Conservation (phyloP, 768 basidiomycete species). For the Agrocybe pediades region DNA sequence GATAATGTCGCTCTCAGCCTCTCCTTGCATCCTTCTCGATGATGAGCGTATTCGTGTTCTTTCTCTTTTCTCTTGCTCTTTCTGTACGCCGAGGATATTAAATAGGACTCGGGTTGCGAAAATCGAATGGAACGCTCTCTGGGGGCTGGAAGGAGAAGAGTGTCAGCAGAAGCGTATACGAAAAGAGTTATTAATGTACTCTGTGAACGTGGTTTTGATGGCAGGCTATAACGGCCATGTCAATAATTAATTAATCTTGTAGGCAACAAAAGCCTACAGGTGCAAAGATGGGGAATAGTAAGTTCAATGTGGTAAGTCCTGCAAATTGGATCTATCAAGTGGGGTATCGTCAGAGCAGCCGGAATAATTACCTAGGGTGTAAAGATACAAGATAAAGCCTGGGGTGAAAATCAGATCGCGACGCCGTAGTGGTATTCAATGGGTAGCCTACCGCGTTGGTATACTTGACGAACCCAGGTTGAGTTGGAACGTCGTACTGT, state of each 20-base stretch:
- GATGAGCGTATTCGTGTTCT: background rate
- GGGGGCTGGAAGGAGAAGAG: constrained; percentile 16
- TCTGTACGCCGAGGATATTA: constrained; percentile 19
- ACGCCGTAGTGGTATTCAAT: background rate
- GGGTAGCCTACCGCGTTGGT: constrained; percentile 15
- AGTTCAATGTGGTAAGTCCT: constrained; percentile 15
- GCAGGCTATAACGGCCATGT: background rate
- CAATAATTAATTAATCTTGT: background rate
- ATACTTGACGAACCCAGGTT: constrained; percentile 19
- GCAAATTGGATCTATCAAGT: background rate
- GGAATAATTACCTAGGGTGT: constrained; percentile 6
- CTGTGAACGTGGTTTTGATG: constrained; percentile 8
- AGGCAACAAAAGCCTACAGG: constrained; percentile 1
- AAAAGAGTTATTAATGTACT: background rate
- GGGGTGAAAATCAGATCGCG: background rate
- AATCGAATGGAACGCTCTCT: constrained; percentile 30
- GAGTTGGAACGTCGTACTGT: constrained; percentile 13
- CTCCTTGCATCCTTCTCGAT: background rate
- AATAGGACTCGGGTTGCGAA: constrained; percentile 32
- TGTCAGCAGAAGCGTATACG: background rate
- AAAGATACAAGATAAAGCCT: constrained; percentile 8
- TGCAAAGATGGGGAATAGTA: constrained; percentile 14
- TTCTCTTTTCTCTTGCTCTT: background rate
- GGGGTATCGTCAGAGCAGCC: background rate
- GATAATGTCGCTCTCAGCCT: background rate